Percentiles rank a stretch among this genome's conserved stretches.
Evolutionary conservation across 106 monocot genomes (phyloP).

Genomic region (Amphibolis antarctica): DNA sequence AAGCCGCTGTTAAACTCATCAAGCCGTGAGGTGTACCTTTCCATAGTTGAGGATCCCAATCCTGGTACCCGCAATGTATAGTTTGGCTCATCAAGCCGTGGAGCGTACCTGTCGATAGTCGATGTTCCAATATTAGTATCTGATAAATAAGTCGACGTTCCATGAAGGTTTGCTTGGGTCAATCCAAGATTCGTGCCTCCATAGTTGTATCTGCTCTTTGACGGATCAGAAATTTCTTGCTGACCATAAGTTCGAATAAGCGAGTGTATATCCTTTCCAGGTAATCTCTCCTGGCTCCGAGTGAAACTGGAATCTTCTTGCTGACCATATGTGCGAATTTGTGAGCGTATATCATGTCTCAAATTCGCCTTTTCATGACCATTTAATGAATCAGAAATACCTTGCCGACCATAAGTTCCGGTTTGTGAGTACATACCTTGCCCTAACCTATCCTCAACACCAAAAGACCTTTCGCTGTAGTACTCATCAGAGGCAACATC

Average conservation of each 20-base stretch:
- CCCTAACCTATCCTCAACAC: background rate
- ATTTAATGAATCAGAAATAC: conserved; percentile 6
- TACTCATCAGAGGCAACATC: conserved; percentile 8
- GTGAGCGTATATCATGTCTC: conserved; percentile 1
- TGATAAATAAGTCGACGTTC: conserved; percentile 2
- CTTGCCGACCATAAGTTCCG: background rate
- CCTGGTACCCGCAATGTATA: background rate
- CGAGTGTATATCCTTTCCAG: background rate
- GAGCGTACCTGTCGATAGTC: conserved; percentile 41
- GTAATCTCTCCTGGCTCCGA: background rate
- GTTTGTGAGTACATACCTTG: background rate
- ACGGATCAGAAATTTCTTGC: conserved; percentile 3
- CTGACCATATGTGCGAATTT: conserved; percentile 6
- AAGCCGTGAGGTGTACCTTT: background rate
- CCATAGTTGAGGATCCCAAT: background rate
- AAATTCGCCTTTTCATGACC: background rate
- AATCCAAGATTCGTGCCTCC: conserved; percentile 6
- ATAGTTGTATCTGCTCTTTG: conserved; percentile 9
- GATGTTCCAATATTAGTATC: conserved; percentile 12
- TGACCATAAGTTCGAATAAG: conserved; percentile 8
- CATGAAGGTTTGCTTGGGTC: conserved; percentile 7
- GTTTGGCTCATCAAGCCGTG: conserved; percentile 36
- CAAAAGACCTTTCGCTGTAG: background rate
- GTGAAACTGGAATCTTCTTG: background rate
- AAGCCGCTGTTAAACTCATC: conserved; percentile 2